phyloP scores from a whole-genome alignment of 176 grass and related monocot genomes.

The Aegilops bicornis region DNA sequence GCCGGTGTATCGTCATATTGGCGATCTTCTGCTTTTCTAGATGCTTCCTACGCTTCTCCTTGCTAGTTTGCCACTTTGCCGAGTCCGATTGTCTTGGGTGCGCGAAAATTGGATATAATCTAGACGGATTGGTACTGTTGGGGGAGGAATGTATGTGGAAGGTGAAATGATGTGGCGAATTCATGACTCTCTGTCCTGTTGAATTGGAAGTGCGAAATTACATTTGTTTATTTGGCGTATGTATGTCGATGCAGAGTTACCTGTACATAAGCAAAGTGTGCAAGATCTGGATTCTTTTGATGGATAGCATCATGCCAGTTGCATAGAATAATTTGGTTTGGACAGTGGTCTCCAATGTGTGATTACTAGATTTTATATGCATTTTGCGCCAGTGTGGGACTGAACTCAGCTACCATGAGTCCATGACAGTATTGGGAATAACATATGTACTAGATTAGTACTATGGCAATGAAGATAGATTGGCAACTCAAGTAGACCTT shows the following conservation, averaged over 20 bases:
- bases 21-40: not conserved
- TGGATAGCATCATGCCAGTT: conserved; percentile 1
- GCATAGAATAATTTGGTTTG: not conserved
- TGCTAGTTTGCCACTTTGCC: not conserved
- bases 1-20: not conserved
- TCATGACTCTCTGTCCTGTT: not conserved
- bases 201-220: not conserved
- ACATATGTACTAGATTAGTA: not conserved
- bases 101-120: not conserved
- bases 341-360: not conserved
- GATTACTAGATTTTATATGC: not conserved
- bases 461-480: not conserved
- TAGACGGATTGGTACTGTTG: not conserved
- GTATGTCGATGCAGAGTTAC: not conserved
- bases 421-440: not conserved
- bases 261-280: not conserved
- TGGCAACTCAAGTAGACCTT: not conserved
- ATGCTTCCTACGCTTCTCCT: not conserved
- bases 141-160: not conserved
- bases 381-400: not conserved
- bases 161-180: not conserved
- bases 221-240: not conserved
- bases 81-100: not conserved
- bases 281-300: not conserved
- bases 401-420: not conserved